phyloP scores from a whole-genome alignment of 768 basidiomycete genomes.

The Tylopilus rubrobrunneus region DNA sequence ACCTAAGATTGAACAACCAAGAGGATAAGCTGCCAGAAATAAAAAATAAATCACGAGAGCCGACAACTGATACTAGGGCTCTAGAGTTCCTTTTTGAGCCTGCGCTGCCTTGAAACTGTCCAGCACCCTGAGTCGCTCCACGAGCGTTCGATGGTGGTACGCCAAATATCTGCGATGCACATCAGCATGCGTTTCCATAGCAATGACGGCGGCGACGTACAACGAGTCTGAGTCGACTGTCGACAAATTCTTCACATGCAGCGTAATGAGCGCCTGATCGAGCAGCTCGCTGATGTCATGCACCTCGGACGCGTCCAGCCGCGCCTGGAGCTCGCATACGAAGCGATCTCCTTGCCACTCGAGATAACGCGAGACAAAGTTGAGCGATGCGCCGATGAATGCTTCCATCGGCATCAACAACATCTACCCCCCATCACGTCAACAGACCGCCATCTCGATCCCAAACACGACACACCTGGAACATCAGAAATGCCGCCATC shows the following conservation, averaged over 20 bases:
- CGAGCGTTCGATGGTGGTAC: constrained; percentile 90
- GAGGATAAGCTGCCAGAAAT: no score
- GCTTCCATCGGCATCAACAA: constrained; percentile 78
- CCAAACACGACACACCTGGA: constrained; percentile 50
- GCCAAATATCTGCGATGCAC: constrained; percentile 68
- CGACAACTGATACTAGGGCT: no score
- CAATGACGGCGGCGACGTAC: constrained; percentile 32
- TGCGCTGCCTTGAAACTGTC: constrained; percentile 58
- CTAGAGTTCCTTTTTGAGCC: constrained; percentile 27
- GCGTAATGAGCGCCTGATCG: constrained; percentile 72
- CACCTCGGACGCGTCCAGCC: constrained; percentile 48
- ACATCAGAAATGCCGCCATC: constrained; percentile 81
- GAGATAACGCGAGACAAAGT: constrained; percentile 79
- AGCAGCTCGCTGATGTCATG: constrained; percentile 84
- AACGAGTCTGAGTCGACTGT: constrained; percentile 95
- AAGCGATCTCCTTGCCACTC: constrained; percentile 94
- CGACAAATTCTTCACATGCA: constrained; percentile 90
- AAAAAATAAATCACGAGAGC: no score
- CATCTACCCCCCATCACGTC: constrained; percentile 42
- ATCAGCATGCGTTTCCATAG: not conserved
- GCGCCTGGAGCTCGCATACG: constrained; percentile 66
- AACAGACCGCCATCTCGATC: not conserved
- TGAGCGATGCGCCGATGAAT: constrained; percentile 67
- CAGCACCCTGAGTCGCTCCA: constrained; percentile 81
- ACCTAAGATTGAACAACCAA: no score